Evolutionary conservation across 163 green algal species (phyloP), one percentile per base, ranked within the genome.

Genomic region (Botryococcus braunii): DNA sequence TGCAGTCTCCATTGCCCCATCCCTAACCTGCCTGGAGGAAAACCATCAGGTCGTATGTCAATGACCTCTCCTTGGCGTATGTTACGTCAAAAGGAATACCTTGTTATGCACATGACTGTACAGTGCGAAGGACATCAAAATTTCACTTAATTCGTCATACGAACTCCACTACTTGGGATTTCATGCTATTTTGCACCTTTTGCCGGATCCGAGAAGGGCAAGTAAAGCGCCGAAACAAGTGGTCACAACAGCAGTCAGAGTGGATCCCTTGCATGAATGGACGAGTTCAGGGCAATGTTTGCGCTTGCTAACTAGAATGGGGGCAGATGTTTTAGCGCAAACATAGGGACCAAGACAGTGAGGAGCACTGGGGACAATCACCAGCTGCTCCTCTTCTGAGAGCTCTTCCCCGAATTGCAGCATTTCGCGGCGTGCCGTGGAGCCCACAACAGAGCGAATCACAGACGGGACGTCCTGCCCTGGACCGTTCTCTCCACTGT

Each of bases 341-440:
- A 47, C 21, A 66, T 47, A 5, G 36, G 3, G 34, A 2, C 50
- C 2, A 38, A 31, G 27, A 11, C 50, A 1, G 50, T 60, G 8
- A 1, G 34, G 9, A 23, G 11, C 35, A 60, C 5, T 21, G 3
- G 2, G 13, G 1, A n/a, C 35, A 27, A 9, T 1, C 60, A 78
- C 75, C 38, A 88, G 70, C 48, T 86, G 63, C 48, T 92, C 78
- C 50, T 90, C 85, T 61, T 89, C 78, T 5, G 79, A 88, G 9
- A 86, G 73, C 70, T 87, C 83, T 37, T 88, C 82, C n/a, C 87
- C 81, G 27, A 66, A 25, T 3, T 25, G 23, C 21, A 66, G 34
- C 6, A 17, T 27, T 21, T 52, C 37, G 37, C 47, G 11, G 59
- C 49, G 37, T 25, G 13, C 13, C 43, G 43, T 52, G 43, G 43